Evolutionary conservation across 2,329 filamentous ascomycete species (phyloP).

Genomic region (Ceratocystis cubensis): DNA sequence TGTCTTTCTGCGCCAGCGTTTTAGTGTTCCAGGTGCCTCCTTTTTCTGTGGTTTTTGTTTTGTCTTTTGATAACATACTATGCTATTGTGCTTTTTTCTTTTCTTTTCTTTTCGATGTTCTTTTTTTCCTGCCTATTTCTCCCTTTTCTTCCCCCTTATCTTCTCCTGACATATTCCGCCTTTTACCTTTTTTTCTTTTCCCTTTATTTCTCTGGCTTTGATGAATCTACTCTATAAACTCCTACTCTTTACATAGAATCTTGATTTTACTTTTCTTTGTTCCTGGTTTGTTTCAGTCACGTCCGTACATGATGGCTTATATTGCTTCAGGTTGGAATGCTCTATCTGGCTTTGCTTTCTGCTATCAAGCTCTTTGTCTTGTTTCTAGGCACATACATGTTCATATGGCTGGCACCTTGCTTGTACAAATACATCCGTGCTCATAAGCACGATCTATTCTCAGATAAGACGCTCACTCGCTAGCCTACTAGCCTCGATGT

Average conservation of each 20-base stretch:
- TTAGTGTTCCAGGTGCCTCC: slow-evolving; percentile 1
- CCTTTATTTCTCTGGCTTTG: background rate
- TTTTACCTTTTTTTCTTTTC: background rate
- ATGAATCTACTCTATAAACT: background rate
- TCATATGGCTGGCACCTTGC: background rate
- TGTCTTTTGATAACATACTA: background rate
- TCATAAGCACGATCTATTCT: background rate
- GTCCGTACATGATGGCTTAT: background rate
- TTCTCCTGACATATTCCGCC: no score
- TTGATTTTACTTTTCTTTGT: slow-evolving; percentile 5
- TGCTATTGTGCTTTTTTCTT: background rate
- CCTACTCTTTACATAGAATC: background rate
- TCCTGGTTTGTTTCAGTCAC: background rate
- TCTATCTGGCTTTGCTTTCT: background rate
- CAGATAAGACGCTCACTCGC: background rate
- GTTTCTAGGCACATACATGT: background rate
- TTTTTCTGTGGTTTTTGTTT: background rate
- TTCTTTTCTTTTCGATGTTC: background rate
- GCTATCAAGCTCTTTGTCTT: background rate
- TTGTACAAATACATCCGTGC: background rate
- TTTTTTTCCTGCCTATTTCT: background rate
- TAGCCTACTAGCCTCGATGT: background rate
- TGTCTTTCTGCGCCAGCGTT: slow-evolving; percentile 3
- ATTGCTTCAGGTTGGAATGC: background rate
- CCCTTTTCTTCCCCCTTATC: background rate